Conservation (phyloP, 106 monocot genomes). For the Agapanthus africanus region DNA sequence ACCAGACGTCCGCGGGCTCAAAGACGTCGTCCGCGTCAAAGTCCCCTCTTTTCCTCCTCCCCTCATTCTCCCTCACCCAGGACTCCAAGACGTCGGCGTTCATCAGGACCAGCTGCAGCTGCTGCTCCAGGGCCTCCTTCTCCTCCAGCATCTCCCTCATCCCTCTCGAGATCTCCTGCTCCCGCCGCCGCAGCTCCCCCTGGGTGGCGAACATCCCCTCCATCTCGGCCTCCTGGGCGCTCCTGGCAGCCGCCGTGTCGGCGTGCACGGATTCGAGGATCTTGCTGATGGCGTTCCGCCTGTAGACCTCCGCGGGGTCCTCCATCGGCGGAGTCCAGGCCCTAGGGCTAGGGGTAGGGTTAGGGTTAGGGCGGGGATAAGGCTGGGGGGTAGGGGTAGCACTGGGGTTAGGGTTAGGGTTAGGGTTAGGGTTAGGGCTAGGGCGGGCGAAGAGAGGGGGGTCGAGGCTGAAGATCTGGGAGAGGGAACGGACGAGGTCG, state of each 20-base stretch:
- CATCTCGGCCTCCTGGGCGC: conserved; percentile 47
- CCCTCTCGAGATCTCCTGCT: conserved; percentile 42
- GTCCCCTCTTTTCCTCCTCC: conserved; percentile 16
- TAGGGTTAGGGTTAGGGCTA: conserved; percentile 11
- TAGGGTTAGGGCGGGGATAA: background rate
- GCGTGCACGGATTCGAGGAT: conserved; percentile 48
- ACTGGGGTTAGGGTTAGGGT: background rate
- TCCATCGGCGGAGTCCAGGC: conserved; percentile 1
- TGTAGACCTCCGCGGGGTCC: conserved; percentile 30
- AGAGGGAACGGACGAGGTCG: conserved; percentile 49
- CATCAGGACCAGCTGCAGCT: conserved; percentile 84
- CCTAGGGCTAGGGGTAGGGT: background rate
- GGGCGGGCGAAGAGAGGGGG: conserved; percentile 78
- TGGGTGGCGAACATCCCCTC: conserved; percentile 59
- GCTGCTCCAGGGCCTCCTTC: conserved; percentile 84
- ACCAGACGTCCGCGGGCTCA: conserved; percentile 42
- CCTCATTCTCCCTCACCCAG: conserved; percentile 72
- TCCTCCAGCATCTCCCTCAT: conserved; percentile 68
- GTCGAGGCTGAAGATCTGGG: conserved; percentile 66
- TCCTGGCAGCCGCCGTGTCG: conserved; percentile 30
- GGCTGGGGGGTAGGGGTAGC: background rate
- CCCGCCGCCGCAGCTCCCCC: conserved; percentile 44
- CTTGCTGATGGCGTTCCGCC: conserved; percentile 75
- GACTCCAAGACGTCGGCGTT: conserved; percentile 69
- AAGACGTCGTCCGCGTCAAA: conserved; percentile 52